Conservation (phyloP, 108 stramenopile species). For the Thalassiosira profunda region DNA sequence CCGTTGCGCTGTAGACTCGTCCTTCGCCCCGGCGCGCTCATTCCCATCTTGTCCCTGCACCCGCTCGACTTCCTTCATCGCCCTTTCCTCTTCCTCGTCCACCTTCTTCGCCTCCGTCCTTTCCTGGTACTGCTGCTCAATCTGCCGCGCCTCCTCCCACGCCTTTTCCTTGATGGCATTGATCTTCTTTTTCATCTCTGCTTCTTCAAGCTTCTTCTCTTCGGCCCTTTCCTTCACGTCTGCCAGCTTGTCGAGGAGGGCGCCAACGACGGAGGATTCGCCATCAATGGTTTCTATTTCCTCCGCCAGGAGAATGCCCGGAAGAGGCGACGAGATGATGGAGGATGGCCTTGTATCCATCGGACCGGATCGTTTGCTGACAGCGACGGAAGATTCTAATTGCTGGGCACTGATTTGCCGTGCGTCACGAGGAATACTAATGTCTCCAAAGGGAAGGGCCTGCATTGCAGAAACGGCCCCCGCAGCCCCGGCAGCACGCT, state of each 20-base stretch:
- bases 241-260: no score
- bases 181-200: slow-evolving; percentile 3
- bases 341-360: neutral
- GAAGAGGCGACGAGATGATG: no score
- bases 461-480: no score
- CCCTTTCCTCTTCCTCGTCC: neutral
- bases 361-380: neutral
- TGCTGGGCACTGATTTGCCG: neutral
- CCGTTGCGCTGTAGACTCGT: no score
- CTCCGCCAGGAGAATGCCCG: no score
- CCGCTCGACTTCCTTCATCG: no score
- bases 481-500: no score
- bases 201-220: neutral
- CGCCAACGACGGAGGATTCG: no score
- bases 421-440: neutral
- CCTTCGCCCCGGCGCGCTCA: no score
- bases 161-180: neutral
- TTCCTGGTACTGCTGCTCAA: neutral
- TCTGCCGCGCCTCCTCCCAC: neutral
- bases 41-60: no score
- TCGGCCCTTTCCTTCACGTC: neutral
- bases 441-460: neutral
- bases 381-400: neutral
- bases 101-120: neutral
- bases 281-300: no score